phyloP scores from a whole-genome alignment of 2,329 filamentous ascomycete genomes.

The Seiridium cupressi region DNA sequence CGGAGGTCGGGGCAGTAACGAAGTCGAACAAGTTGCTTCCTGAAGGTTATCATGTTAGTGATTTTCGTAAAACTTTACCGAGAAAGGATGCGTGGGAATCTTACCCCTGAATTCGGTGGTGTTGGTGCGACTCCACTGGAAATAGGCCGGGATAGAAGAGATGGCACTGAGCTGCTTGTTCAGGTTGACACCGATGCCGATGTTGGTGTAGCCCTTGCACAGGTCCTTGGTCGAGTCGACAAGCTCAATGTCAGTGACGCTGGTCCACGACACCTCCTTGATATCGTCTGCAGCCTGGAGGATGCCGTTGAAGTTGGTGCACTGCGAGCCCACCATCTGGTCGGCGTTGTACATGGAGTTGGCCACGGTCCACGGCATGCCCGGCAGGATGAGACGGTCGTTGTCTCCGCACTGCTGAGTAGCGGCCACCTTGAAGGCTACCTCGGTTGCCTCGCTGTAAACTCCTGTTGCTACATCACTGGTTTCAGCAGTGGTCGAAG shows the following conservation, averaged over 20 bases:
- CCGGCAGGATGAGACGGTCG: conserved; percentile 9
- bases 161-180: conserved; percentile 3
- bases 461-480: not conserved
- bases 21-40: conserved; percentile 22
- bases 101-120: conserved; percentile 9
- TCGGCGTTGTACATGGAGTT: conserved; percentile 12
- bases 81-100: not conserved
- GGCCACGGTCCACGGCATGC: conserved; percentile 6
- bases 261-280: conserved; percentile 6
- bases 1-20: conserved; percentile 14
- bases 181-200: conserved; percentile 10
- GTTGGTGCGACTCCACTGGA: conserved; percentile 6
- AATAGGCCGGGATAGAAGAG: conserved; percentile 8
- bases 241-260: conserved; percentile 8
- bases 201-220: conserved; percentile 13
- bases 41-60: not conserved
- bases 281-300: conserved; percentile 6
- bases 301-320: conserved; percentile 10
- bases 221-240: conserved; percentile 8
- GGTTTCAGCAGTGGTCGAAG: not conserved
- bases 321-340: conserved; percentile 9
- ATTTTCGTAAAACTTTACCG: no score
- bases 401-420: conserved; percentile 9
- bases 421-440: not conserved
- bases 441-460: not conserved